A percentile compares a stretch with the other conserved stretches of the same genome.
These are phyloP conservation scores for Deuterostichococcus epilithicus DNA, from an alignment of 139 green algal genomes.

Conservation along the genomic window DNA sequence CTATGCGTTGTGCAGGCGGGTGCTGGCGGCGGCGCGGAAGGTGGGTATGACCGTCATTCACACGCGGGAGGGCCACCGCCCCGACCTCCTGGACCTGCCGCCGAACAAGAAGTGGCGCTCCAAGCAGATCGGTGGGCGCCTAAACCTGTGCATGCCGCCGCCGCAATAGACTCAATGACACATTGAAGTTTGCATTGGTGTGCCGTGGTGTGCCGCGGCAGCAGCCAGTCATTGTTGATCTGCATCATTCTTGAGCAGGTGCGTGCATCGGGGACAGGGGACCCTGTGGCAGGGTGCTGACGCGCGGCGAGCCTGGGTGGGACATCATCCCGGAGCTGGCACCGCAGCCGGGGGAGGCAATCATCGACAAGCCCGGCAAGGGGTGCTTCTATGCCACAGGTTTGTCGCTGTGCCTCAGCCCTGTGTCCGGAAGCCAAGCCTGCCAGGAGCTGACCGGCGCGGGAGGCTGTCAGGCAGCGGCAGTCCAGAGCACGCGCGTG, in stretches of 20 bases:
- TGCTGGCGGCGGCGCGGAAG: constrained; percentile 40
- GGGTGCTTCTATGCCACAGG: constrained; percentile 52
- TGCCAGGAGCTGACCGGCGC: too few species aligned
- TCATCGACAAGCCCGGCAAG: constrained; percentile 73
- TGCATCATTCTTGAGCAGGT: too few species aligned
- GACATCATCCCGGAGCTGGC: constrained; percentile 64
- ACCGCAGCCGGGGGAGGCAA: constrained; percentile 32
- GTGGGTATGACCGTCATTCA: constrained; percentile 50
- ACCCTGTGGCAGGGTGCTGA: constrained; percentile 45
- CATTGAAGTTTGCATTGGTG: too few species aligned
- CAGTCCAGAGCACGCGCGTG: too few species aligned
- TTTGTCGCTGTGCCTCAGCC: too few species aligned
- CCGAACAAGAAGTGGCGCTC: constrained; percentile 57
- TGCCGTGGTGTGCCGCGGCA: constrained; percentile 2
- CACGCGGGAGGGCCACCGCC: constrained; percentile 64
- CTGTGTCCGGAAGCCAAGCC: too few species aligned
- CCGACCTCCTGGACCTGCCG: constrained; percentile 50
- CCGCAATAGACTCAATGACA: neutral
- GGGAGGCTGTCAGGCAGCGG: too few species aligned
- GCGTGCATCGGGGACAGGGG: constrained; percentile 50
- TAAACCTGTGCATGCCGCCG: neutral
- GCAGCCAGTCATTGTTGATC: neutral
- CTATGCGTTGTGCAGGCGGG: constrained; percentile 7
- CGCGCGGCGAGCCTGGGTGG: constrained; percentile 55
- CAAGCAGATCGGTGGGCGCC: constrained; percentile 38